Evolutionary conservation across 345 rosid species (phyloP).

Genomic region (Syzygium jambos): DNA sequence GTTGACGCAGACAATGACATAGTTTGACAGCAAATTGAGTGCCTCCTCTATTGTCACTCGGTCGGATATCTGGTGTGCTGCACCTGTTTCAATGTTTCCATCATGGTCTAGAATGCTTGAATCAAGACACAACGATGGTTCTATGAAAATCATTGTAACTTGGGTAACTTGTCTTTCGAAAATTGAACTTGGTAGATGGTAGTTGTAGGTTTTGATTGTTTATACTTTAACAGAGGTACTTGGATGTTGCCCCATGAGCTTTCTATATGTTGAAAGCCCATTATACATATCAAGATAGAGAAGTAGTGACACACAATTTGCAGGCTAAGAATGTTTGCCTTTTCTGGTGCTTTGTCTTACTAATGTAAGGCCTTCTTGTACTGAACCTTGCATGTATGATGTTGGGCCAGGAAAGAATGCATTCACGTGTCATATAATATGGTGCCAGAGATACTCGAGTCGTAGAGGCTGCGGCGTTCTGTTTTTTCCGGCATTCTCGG

Average conservation of each 20-base stretch:
- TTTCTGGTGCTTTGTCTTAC: not conserved
- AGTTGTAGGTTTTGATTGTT: not conserved
- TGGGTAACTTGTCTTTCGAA: not conserved
- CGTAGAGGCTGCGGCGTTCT: not conserved
- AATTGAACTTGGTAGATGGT: not conserved
- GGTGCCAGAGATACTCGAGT: not conserved
- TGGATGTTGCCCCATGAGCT: not conserved
- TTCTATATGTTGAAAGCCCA: not conserved
- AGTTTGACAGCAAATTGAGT: not conserved
- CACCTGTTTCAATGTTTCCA: not conserved
- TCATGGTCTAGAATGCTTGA: not conserved
- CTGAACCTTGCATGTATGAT: not conserved
- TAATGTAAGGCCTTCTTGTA: not conserved
- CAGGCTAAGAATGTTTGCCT: not conserved
- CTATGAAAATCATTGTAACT: not conserved
- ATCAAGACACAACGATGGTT: not conserved
- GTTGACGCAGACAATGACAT: not conserved
- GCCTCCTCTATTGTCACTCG: not conserved
- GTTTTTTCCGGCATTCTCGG: not conserved
- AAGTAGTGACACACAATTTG: not conserved
- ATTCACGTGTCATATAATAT: not conserved
- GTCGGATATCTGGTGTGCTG: not conserved
- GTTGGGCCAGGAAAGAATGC: not conserved
- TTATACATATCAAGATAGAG: not conserved
- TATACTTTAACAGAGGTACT: not conserved